A percentile compares a stretch with the other conserved stretches of the same genome.
Conservation (phyloP, 768 basidiomycete genomes). For the Tulasnella sp. region DNA sequence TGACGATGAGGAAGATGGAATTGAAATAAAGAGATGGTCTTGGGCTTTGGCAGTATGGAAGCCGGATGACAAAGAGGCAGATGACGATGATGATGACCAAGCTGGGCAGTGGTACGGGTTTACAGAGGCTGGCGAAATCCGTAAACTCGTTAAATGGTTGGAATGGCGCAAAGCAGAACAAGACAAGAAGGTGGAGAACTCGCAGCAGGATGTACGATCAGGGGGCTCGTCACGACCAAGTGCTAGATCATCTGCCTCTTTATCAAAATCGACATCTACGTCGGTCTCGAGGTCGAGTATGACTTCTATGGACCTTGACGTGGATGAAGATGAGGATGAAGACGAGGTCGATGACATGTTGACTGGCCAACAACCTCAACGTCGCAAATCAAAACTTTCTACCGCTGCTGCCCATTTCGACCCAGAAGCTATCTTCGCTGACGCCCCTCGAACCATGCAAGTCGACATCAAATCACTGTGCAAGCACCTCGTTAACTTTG, state of each 20-base stretch:
- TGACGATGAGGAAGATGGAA: slow-evolving; percentile 44
- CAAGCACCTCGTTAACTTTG: slow-evolving; percentile 45
- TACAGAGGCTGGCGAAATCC: slow-evolving; percentile 49
- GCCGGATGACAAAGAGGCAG: background rate
- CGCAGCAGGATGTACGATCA: background rate
- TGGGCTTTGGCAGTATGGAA: slow-evolving; percentile 62
- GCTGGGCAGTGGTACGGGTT: slow-evolving; percentile 66
- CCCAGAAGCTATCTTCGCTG: background rate
- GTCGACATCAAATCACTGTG: slow-evolving; percentile 36
- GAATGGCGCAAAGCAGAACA: background rate
- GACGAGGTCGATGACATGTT: background rate
- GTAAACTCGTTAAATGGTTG: slow-evolving; percentile 53
- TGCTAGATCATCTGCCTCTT: background rate
- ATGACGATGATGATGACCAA: slow-evolving; percentile 31
- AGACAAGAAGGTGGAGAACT: background rate
- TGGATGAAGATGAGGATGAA: too few species aligned
- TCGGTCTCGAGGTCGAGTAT: background rate
- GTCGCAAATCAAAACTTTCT: background rate
- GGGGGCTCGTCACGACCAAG: background rate
- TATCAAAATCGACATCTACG: background rate
- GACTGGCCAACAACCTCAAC: background rate
- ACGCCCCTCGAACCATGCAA: slow-evolving; percentile 20
- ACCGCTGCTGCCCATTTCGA: background rate
- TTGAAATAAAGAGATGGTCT: slow-evolving; percentile 46
- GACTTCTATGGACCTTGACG: too few species aligned